Base-by-base conservation (phyloP, 345 rosid species). In the Eucalyptus curtisii region DNA sequence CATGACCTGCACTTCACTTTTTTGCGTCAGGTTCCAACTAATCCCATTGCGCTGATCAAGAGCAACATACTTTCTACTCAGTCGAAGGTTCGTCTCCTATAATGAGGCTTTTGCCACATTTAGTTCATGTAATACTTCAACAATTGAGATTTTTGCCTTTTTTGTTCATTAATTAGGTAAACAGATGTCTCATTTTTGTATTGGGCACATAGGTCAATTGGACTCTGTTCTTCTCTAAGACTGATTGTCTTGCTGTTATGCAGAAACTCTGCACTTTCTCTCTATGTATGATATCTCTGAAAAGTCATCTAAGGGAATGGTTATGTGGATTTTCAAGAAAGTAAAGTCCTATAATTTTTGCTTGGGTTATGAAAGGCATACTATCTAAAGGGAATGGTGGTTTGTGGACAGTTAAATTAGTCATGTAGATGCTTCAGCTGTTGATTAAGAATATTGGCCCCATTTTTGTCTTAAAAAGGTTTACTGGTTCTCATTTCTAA, bases 41-140 rank as follows among this genome's bases (percentile, higher is more conserved):
- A 95, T 95, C 99, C 98, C 76, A 86, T 96, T 87, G 93, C 93
- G 8, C 85, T 96, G 87, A 61, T 96, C 90, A 93, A 89, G 88
- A 96, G 98, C 91, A 93, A 91, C 90, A 87, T 96, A 88, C 98
- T 97, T 85, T 96, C 98, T 90, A 90, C 98, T 55, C 92, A 93
- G 89, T 92, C 99, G 61, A 97, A 97, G 99, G 99, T 97, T 91
- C 45, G 92, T 91, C 76, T 90, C 87, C 90, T 87, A 33, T 66
- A 59, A 47, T 47, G 20, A 22, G 47, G 47, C 84, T 33, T 89
- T 48, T 64, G 85, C 59, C 64, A 52, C 86, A 81, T 59, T 50
- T 44, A 24, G 27, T 55, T 37, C 27, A 20, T 5, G 82, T 76
- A 24, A 37, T 37, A 37, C 40, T 37, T 37, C 40, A 82, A 40